These are phyloP conservation scores for Globisporangium parvum DNA, from an alignment of 352 stramenopile genomes.

Conservation along the genomic window DNA sequence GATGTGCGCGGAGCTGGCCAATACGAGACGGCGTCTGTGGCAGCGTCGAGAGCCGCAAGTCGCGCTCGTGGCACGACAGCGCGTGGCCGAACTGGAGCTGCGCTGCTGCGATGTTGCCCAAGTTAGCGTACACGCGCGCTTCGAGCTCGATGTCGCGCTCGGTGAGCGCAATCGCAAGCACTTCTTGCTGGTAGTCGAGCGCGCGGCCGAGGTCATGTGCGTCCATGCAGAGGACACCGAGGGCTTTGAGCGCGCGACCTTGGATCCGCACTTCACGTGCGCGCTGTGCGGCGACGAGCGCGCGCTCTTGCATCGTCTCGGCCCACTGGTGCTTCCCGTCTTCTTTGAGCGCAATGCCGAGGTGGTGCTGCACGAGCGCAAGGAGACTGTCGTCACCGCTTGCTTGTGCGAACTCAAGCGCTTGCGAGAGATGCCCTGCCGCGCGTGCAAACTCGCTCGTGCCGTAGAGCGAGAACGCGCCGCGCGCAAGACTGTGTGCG, in stretches of 20 bases:
- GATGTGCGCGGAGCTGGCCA: slow-evolving; percentile 51
- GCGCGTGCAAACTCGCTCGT: slow-evolving; percentile 22
- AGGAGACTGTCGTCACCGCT: slow-evolving; percentile 18
- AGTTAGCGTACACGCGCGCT: slow-evolving; percentile 66
- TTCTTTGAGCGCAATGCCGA: slow-evolving; percentile 61
- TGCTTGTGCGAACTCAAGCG: slow-evolving; percentile 24
- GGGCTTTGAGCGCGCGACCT: slow-evolving; percentile 50
- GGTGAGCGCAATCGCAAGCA: slow-evolving; percentile 38
- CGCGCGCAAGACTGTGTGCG: slow-evolving; percentile 32
- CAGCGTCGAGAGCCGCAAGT: slow-evolving; percentile 33
- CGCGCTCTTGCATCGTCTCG: slow-evolving; percentile 39
- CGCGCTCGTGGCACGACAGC: slow-evolving; percentile 52
- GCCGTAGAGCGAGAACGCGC: slow-evolving; percentile 53
- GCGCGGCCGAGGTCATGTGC: slow-evolving; percentile 30
- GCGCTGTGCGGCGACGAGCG: slow-evolving; percentile 36
- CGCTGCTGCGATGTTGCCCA: slow-evolving; percentile 60
- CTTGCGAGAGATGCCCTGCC: slow-evolving; percentile 30
- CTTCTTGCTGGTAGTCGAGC: slow-evolving; percentile 60
- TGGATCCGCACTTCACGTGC: slow-evolving; percentile 33
- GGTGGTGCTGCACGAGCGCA: slow-evolving; percentile 60
- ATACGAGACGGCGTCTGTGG: slow-evolving; percentile 47
- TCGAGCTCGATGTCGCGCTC: slow-evolving; percentile 58
- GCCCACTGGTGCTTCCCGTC: slow-evolving; percentile 32
- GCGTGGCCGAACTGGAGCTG: slow-evolving; percentile 53
- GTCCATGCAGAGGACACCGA: slow-evolving; percentile 60